Percentiles rank a stretch among this genome's conserved stretches.
phyloP scores from a whole-genome alignment of 2,329 filamentous ascomycete species.

The Dactylellina cionopaga region DNA sequence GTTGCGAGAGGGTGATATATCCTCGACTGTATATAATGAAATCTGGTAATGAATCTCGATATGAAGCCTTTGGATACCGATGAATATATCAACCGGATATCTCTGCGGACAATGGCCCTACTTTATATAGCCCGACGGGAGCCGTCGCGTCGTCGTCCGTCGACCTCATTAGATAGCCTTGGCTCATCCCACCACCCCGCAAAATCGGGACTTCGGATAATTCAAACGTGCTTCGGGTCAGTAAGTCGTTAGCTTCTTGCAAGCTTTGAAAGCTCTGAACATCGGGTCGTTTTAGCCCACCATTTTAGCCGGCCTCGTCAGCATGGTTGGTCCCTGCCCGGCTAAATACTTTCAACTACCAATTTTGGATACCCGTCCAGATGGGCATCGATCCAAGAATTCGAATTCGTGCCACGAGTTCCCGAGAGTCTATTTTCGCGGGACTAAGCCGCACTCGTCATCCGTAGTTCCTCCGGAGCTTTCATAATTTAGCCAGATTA shows the following conservation, averaged over 20 bases:
- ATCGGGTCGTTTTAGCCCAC: conserved; percentile 34
- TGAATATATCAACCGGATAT: background rate
- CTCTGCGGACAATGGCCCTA: background rate
- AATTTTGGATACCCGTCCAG: background rate
- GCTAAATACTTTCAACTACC: conserved; percentile 37
- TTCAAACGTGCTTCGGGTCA: conserved; percentile 12
- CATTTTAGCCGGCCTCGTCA: conserved; percentile 24
- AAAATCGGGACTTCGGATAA: conserved; percentile 50
- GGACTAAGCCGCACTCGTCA: no score
- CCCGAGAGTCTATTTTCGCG: no score
- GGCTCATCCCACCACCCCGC: conserved; percentile 42
- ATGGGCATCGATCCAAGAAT: background rate
- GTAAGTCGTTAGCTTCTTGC: no score
- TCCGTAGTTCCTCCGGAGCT: conserved; percentile 34
- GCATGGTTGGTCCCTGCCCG: conserved; percentile 15
- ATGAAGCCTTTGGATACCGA: background rate
- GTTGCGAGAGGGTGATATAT: background rate
- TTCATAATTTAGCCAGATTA: conserved; percentile 20
- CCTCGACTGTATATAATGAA: no score
- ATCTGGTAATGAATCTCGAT: background rate
- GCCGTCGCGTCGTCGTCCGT: conserved; percentile 5
- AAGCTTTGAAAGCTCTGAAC: no score
- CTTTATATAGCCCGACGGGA: conserved; percentile 27
- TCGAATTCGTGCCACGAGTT: no score
- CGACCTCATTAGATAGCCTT: background rate